Evolutionary conservation across 257 asterid genomes (phyloP).

Genomic region (Capsicum pubescens): DNA sequence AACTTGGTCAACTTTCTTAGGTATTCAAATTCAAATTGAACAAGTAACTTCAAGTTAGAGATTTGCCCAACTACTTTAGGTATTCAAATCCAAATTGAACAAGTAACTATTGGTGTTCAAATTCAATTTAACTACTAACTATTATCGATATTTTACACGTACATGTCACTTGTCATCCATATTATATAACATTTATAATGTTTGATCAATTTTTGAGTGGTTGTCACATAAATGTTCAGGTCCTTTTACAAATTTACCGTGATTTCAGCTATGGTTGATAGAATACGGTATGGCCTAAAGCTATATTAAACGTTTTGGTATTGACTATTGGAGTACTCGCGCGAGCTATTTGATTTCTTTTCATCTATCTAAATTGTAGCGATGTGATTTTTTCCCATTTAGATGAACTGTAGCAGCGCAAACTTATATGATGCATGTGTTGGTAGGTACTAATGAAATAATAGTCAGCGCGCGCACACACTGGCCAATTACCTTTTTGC

Average conservation of each 20-base stretch:
- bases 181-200: no score
- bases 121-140: no score
- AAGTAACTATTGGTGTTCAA: no score
- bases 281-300: not conserved
- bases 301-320: conserved; percentile 17
- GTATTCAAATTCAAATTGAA: no score
- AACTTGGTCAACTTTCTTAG: no score
- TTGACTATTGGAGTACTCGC: conserved; percentile 45
- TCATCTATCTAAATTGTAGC: not conserved
- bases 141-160: no score
- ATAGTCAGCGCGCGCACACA: no score
- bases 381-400: not conserved
- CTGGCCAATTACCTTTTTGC: not conserved
- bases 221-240: not conserved
- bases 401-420: not conserved
- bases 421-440: not conserved
- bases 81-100: no score
- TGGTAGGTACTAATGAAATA: no score
- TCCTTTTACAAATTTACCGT: not conserved
- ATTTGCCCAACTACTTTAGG: no score
- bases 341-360: not conserved
- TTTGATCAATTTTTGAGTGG: not conserved
- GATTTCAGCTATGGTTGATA: not conserved
- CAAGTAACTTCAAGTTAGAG: no score
- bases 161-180: no score